Conservation (phyloP, 176 grass and related monocot species). For the Bolboschoenus planiculmis region DNA sequence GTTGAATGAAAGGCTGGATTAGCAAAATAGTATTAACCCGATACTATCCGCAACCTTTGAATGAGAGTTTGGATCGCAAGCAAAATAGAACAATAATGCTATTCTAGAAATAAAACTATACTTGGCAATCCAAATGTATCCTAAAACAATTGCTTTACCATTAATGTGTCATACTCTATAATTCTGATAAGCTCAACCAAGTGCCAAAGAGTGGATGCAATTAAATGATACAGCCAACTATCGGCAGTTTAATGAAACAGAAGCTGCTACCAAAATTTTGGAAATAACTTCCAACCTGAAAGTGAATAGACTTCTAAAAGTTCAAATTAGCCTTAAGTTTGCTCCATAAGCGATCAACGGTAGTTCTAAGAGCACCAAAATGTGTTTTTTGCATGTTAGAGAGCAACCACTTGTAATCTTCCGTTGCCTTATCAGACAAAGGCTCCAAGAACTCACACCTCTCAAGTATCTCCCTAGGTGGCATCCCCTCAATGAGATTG, state of each 20-base stretch:
- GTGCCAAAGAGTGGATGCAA: not conserved
- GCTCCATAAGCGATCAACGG: constrained; percentile 16
- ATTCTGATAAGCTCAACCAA: not conserved
- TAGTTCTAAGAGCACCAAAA: constrained; percentile 30
- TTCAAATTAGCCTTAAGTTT: constrained; percentile 29
- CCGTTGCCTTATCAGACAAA: constrained; percentile 49
- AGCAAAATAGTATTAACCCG: not conserved
- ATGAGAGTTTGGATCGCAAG: not conserved
- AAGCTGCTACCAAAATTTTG: not conserved
- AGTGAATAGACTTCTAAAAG: constrained; percentile 17
- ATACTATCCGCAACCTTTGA: not conserved
- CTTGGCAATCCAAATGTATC: not conserved
- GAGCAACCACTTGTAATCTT: constrained; percentile 72
- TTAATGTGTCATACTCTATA: not conserved
- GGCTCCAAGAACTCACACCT: constrained; percentile 91
- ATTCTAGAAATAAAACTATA: not conserved
- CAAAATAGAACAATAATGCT: not conserved
- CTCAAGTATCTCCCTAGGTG: constrained; percentile 57
- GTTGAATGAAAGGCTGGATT: not conserved
- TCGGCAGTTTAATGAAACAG: not conserved
- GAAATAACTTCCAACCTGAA: not conserved
- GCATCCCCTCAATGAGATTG: constrained; percentile 64
- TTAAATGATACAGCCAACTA: not conserved
- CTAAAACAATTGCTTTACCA: not conserved
- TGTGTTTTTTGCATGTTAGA: constrained; percentile 41